Evolutionary conservation across 495 filamentous ascomycete genomes (phyloP).

Genomic region (Tuber calosporum): DNA sequence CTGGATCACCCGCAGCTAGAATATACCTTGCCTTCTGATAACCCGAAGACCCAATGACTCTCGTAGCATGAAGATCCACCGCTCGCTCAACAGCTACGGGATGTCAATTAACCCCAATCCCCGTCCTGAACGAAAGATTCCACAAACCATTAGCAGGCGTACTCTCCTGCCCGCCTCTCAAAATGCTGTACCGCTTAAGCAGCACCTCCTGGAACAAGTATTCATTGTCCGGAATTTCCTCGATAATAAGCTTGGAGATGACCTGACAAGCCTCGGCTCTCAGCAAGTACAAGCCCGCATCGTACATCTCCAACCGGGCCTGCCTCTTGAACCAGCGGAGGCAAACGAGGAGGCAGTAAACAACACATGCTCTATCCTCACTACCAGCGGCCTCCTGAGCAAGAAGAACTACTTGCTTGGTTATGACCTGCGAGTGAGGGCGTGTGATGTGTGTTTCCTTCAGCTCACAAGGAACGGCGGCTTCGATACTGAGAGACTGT

Average conservation of each 20-base stretch:
- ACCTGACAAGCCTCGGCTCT: constrained; percentile 84
- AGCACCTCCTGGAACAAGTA: constrained; percentile 73
- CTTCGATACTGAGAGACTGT: constrained; percentile 54
- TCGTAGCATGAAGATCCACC: constrained; percentile 82
- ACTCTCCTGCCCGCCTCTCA: constrained; percentile 63
- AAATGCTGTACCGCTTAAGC: constrained; percentile 83
- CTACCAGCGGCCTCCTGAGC: constrained; percentile 72
- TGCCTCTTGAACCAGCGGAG: constrained; percentile 87
- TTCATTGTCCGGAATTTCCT: constrained; percentile 65
- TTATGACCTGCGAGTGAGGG: constrained; percentile 79
- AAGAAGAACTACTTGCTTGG: constrained; percentile 64
- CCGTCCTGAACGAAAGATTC: not conserved
- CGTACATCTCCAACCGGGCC: constrained; percentile 70
- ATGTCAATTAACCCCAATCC: not conserved
- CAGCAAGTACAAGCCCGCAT: constrained; percentile 72
- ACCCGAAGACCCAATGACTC: constrained; percentile 80
- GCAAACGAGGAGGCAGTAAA: constrained; percentile 79
- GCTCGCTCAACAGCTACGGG: constrained; percentile 61
- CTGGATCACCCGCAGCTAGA: not conserved
- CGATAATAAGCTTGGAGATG: constrained; percentile 90
- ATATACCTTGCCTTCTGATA: constrained; percentile 60
- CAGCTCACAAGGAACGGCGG: constrained; percentile 79
- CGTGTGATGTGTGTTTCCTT: constrained; percentile 62
- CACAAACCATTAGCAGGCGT: constrained; percentile 62
- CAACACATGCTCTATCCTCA: constrained; percentile 68